Conservation (phyloP, 2,329 filamentous ascomycete species). For the Fusarium coicis region DNA sequence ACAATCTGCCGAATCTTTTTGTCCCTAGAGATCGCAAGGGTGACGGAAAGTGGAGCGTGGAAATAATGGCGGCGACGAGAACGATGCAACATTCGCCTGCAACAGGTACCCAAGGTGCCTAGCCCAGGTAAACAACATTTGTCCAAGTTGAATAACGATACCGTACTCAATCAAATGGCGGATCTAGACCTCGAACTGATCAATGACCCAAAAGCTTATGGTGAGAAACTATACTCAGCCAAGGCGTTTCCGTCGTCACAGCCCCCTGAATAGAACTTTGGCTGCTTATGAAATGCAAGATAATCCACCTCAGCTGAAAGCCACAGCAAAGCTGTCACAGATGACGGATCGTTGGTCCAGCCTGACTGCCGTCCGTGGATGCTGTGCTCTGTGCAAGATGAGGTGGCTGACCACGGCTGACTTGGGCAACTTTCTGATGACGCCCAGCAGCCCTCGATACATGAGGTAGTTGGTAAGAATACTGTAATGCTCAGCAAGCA, state of each 20-base stretch:
- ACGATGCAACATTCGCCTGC: background rate
- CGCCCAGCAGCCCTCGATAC: conserved; percentile 8
- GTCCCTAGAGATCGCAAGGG: background rate
- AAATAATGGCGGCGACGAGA: conserved; percentile 25
- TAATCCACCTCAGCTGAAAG: conserved; percentile 35
- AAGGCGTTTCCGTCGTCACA: conserved; percentile 23
- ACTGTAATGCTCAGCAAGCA: background rate
- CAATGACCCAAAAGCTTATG: conserved; percentile 2
- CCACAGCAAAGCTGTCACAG: conserved; percentile 23
- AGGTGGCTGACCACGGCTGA: conserved; percentile 7
- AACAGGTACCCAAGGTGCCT: background rate
- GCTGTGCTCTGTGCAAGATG: conserved; percentile 7
- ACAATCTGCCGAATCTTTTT: background rate
- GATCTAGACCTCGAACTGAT: background rate
- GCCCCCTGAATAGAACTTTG: conserved; percentile 17
- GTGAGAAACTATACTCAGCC: conserved; percentile 11
- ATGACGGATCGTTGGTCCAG: conserved; percentile 22
- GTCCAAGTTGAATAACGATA: background rate
- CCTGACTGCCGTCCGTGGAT: background rate
- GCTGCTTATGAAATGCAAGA: conserved; percentile 20
- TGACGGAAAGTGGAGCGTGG: conserved; percentile 26
- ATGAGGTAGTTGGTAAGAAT: background rate
- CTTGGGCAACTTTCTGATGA: conserved; percentile 18
- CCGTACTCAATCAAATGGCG: background rate
- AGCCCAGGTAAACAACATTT: background rate